Base-by-base conservation (phyloP, 306 rosid genomes). In the Vicia faba region DNA sequence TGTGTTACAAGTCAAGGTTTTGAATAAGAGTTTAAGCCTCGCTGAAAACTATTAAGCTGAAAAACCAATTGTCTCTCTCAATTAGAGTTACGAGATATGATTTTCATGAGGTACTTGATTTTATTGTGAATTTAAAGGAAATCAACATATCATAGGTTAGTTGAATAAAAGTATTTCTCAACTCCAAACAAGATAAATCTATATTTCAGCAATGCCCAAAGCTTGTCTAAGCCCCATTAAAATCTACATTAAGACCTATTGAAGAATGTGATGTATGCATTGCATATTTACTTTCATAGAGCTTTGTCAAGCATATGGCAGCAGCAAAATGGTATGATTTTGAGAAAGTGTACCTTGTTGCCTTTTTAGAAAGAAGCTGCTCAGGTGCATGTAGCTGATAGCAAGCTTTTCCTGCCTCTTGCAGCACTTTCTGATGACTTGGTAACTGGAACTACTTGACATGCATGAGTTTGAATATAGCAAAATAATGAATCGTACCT, bases 401-500 rank as follows among this genome's bases (percentile, higher is more conserved):
- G 19, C 2, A 26, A 26, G 31, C 10, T 13, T n/a, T 26, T 26
- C 38, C 16, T 11, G 16, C 39, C 61, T 0, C 1, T 55, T 55
- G 39, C 39, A 26, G 38, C 19, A 26, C 2, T 55, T 26, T 55
- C 19, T 13, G 18, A 55, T 28, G 36, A 5, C 7, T 25, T 26
- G 5, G 11, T 4, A 2, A 16, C 38, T 26, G 38, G 28, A 55
- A 6, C 3, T 26, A 55, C 61, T 25, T 26, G 11, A 26, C 61
- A 50, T 48, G 31, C 45, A 70, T 25, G 57, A 57, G 41, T 10
- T 58, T 12, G 50, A 39, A 39, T 4, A 41, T 65, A 11, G 25
- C 16, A 29, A 49, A 64, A 67, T 14, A 65, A 20, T 58, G 25
- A 71, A 29, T 33, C 20, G 46, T 72, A 66, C 62, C 71, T 23